phyloP scores from a whole-genome alignment of 2,329 filamentous ascomycete species.

The Fonsecaea pedrosoi region DNA sequence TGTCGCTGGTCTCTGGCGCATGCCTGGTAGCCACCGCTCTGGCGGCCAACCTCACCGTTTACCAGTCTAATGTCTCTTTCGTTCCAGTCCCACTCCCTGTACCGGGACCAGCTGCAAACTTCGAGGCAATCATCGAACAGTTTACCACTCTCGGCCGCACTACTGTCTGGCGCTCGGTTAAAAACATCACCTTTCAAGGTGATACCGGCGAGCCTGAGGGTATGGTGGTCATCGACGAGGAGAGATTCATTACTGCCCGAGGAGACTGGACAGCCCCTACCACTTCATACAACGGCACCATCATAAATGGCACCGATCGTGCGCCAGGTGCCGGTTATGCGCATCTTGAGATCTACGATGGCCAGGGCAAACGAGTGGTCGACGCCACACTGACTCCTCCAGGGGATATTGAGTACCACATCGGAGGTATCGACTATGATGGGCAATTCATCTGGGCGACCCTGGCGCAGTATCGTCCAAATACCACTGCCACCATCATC shows the following conservation, averaged over 20 bases:
- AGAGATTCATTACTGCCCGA: slow-evolving; percentile 55
- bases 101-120: slow-evolving; percentile 39
- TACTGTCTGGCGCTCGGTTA: slow-evolving; percentile 53
- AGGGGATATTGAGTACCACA: slow-evolving; percentile 54
- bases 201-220: slow-evolving; percentile 60
- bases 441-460: slow-evolving; percentile 57
- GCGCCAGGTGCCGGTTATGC: slow-evolving; percentile 54
- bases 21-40: slow-evolving; percentile 25
- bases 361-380: slow-evolving; percentile 51
- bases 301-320: slow-evolving; percentile 69
- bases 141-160: slow-evolving; percentile 55
- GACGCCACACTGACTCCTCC: slow-evolving; percentile 53
- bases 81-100: slow-evolving; percentile 39
- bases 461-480: slow-evolving; percentile 57
- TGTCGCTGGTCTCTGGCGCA: slow-evolving; percentile 15
- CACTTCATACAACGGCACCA: slow-evolving; percentile 55
- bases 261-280: slow-evolving; percentile 54
- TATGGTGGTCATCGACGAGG: slow-evolving; percentile 52
- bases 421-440: slow-evolving; percentile 59
- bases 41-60: slow-evolving; percentile 34
- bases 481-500: slow-evolving; percentile 55
- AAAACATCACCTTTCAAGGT: slow-evolving; percentile 53
- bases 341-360: slow-evolving; percentile 56
- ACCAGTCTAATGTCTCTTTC: slow-evolving; percentile 40
- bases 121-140: slow-evolving; percentile 45